These are phyloP conservation scores for Penicillium sp. DNA, from an alignment of 2,329 filamentous ascomycete species.

Conservation along the genomic window DNA sequence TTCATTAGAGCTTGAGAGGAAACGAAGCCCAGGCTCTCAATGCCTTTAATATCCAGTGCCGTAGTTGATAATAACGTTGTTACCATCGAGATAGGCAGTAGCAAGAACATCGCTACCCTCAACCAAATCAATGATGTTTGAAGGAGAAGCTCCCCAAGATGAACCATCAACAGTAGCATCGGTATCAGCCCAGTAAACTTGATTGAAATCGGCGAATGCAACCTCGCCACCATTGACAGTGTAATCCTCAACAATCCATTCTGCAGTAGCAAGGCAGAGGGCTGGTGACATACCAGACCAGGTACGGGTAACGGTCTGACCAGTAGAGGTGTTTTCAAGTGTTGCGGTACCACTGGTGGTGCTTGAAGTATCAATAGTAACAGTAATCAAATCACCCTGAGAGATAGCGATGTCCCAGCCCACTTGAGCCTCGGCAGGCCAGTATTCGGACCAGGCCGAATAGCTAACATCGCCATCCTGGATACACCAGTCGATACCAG, in stretches of 20 bases:
- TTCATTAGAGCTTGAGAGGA: too few species aligned
- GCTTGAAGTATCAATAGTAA: slow-evolving; percentile 9
- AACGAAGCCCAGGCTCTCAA: too few species aligned
- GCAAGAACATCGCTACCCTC: slow-evolving; percentile 8
- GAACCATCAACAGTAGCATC: neutral
- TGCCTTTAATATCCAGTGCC: slow-evolving; percentile 4
- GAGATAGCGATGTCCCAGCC: slow-evolving; percentile 9
- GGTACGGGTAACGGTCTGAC: slow-evolving; percentile 2
- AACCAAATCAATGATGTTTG: slow-evolving; percentile 11
- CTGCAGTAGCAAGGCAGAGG: slow-evolving; percentile 6
- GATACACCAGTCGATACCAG: slow-evolving; percentile 11
- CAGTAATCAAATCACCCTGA: slow-evolving; percentile 7
- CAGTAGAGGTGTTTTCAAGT: slow-evolving; percentile 1
- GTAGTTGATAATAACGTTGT: slow-evolving; percentile 13
- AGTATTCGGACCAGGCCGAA: slow-evolving; percentile 12
- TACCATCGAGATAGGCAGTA: slow-evolving; percentile 8
- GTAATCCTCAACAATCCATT: slow-evolving; percentile 13
- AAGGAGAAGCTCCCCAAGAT: slow-evolving; percentile 6
- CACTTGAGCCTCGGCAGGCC: slow-evolving; percentile 7
- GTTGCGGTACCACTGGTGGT: slow-evolving; percentile 9
- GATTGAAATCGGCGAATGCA: slow-evolving; percentile 7
- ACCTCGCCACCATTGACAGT: neutral
- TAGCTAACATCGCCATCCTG: slow-evolving; percentile 2
- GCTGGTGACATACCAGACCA: slow-evolving; percentile 8
- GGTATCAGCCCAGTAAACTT: slow-evolving; percentile 9